Percentiles rank a stretch among this genome's conserved stretches.
These are phyloP conservation scores for Phytophthora foliorum DNA, from an alignment of 352 stramenopile species.

Conservation along the genomic window DNA sequence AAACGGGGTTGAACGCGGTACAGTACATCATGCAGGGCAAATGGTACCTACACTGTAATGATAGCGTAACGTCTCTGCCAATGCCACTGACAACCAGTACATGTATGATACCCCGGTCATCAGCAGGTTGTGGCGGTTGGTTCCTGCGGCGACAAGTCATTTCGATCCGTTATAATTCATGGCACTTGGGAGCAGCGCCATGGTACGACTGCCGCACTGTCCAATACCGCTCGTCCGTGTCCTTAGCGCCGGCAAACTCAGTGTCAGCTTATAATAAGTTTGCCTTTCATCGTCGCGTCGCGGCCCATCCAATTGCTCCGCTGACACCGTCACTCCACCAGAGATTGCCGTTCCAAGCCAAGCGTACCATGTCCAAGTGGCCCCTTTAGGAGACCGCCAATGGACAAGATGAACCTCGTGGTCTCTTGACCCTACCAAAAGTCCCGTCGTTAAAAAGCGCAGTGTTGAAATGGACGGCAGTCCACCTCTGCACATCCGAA, in stretches of 20 bases:
- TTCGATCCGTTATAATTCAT: neutral
- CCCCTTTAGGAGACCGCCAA: neutral
- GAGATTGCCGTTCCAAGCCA: slow-evolving; percentile 10
- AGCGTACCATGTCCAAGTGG: neutral
- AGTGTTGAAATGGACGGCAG: slow-evolving; percentile 1
- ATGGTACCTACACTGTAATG: neutral
- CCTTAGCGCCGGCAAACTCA: slow-evolving; percentile 1
- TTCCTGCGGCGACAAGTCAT: neutral
- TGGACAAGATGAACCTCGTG: no score
- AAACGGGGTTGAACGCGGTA: slow-evolving; percentile 3
- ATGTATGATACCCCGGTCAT: no score
- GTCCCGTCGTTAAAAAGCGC: neutral
- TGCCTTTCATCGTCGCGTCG: slow-evolving; percentile 17
- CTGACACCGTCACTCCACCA: slow-evolving; percentile 4
- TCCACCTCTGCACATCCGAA: slow-evolving; percentile 24
- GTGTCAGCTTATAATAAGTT: no score
- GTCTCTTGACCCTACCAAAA: neutral
- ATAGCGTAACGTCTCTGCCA: slow-evolving; percentile 7
- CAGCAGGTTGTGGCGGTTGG: no score
- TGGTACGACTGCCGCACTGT: slow-evolving; percentile 26
- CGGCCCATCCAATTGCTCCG: slow-evolving; percentile 17
- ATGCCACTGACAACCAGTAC: slow-evolving; percentile 3
- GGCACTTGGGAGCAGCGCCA: neutral
- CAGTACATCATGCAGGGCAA: no score
- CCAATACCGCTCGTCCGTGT: slow-evolving; percentile 25